Percentiles rank a stretch among this genome's conserved stretches.
These are phyloP conservation scores for Blepharisma japonicum DNA, from an alignment of 73 alveolate genomes.

Conservation along the genomic window DNA sequence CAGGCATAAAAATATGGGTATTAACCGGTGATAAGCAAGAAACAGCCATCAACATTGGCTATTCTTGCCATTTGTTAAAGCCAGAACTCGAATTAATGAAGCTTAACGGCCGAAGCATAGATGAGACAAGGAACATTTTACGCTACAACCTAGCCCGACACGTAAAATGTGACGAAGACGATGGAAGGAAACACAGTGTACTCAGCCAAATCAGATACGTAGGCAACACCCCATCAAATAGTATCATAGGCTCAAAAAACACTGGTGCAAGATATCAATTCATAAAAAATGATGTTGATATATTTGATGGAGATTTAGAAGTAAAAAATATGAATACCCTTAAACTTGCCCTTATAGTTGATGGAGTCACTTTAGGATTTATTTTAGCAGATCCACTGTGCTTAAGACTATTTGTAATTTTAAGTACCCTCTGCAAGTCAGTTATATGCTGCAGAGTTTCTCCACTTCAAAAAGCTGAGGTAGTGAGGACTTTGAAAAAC, in stretches of 20 bases:
- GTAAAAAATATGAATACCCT: background rate
- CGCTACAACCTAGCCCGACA: too few relatives aligned
- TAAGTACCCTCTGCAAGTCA: conserved; percentile 25
- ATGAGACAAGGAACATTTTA: background rate
- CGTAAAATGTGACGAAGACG: too few relatives aligned
- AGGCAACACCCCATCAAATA: background rate
- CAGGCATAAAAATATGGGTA: conserved; percentile 90
- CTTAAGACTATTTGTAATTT: background rate
- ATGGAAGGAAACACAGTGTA: background rate
- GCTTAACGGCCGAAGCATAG: background rate
- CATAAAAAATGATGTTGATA: background rate
- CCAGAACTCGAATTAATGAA: background rate
- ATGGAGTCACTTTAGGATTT: conserved; percentile 15
- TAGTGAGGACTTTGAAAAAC: conserved; percentile 68
- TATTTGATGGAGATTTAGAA: background rate
- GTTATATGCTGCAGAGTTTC: conserved; percentile 85
- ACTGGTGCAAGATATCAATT: background rate
- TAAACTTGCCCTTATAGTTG: conserved; percentile 15
- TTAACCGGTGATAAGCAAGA: conserved; percentile 85
- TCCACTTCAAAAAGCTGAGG: conserved; percentile 87
- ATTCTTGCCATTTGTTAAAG: conserved; percentile 65
- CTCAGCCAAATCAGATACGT: background rate
- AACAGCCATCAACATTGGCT: conserved; percentile 86
- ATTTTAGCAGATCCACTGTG: background rate
- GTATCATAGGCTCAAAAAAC: background rate